phyloP scores from a whole-genome alignment of 345 rosid genomes.

The Eutrema heterophyllum region DNA sequence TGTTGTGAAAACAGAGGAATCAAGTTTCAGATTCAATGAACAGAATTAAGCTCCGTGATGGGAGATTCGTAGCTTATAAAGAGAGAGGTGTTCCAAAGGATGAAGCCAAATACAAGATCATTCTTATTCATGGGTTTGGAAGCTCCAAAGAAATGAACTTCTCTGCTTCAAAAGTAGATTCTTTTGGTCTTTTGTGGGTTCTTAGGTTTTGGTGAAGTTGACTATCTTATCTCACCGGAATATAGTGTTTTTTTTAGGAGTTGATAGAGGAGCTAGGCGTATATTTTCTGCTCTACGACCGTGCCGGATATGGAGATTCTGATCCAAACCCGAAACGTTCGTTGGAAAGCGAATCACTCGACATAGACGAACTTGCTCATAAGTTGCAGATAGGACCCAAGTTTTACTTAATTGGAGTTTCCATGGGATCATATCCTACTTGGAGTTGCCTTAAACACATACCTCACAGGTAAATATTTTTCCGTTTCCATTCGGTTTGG shows the following conservation, averaged over 20 bases:
- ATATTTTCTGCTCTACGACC: conserved; percentile 55
- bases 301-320: conserved; percentile 82
- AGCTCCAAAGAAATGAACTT: conserved; percentile 90
- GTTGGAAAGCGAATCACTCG: conserved; percentile 64
- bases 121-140: conserved; percentile 80
- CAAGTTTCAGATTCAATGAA: background rate
- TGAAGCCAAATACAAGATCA: conserved; percentile 48
- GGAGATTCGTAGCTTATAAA: conserved; percentile 62
- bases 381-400: conserved; percentile 54
- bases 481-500: too few species aligned
- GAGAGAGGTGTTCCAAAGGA: conserved; percentile 64
- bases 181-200: background rate
- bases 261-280: conserved; percentile 58
- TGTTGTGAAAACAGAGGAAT: conserved; percentile 9
- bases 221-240: background rate
- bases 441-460: conserved; percentile 85
- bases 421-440: conserved; percentile 78
- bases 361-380: conserved; percentile 66
- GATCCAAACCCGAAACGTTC: conserved; percentile 57
- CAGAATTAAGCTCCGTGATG: conserved; percentile 59
- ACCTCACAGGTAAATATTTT: conserved; percentile 61
- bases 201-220: background rate
- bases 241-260: conserved; percentile 49
- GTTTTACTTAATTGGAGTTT: conserved; percentile 70
- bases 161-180: conserved; percentile 50